phyloP scores from a whole-genome alignment of 1,139 yeast genomes.

The Nakaseomyces uthaithaninus region DNA sequence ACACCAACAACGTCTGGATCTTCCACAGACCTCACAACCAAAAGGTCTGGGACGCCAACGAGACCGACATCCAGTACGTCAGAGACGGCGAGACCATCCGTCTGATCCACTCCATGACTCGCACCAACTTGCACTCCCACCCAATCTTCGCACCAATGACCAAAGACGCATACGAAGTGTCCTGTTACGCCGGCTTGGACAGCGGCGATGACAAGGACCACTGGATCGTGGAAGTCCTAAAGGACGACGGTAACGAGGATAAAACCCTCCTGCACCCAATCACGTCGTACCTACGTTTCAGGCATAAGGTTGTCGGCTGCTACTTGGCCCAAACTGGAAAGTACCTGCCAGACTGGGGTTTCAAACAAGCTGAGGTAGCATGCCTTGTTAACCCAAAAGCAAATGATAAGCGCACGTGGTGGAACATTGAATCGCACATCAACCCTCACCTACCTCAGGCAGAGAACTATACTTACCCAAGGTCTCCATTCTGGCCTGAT shows the following conservation, averaged over 20 bases:
- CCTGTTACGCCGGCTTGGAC: slow-evolving; percentile 82
- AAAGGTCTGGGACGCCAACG: slow-evolving; percentile 45
- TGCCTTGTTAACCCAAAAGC: slow-evolving; percentile 69
- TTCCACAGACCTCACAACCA: slow-evolving; percentile 66
- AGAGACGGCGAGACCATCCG: slow-evolving; percentile 71
- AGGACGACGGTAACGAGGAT: slow-evolving; percentile 67
- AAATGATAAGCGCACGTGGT: slow-evolving; percentile 94
- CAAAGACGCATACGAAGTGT: slow-evolving; percentile 68
- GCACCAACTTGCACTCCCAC: slow-evolving; percentile 89
- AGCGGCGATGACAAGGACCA: slow-evolving; percentile 88
- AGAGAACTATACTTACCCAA: slow-evolving; percentile 68
- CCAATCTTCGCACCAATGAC: slow-evolving; percentile 73
- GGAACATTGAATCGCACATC: slow-evolving; percentile 87
- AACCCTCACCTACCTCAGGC: slow-evolving; percentile 74
- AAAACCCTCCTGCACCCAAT: slow-evolving; percentile 67
- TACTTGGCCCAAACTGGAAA: slow-evolving; percentile 79
- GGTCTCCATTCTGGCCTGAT: slow-evolving; percentile 76
- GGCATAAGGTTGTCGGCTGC: slow-evolving; percentile 61
- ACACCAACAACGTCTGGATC: slow-evolving; percentile 82
- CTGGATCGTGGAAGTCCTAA: slow-evolving; percentile 86
- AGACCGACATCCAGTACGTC: slow-evolving; percentile 48
- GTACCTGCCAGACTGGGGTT: slow-evolving; percentile 93
- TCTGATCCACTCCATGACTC: slow-evolving; percentile 70
- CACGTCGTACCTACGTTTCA: slow-evolving; percentile 76
- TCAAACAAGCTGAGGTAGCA: slow-evolving; percentile 92